Percentiles rank a stretch among this genome's conserved stretches.
Evolutionary conservation across 73 alveolate genomes (phyloP).

Genomic region (Diophrys sp.): DNA sequence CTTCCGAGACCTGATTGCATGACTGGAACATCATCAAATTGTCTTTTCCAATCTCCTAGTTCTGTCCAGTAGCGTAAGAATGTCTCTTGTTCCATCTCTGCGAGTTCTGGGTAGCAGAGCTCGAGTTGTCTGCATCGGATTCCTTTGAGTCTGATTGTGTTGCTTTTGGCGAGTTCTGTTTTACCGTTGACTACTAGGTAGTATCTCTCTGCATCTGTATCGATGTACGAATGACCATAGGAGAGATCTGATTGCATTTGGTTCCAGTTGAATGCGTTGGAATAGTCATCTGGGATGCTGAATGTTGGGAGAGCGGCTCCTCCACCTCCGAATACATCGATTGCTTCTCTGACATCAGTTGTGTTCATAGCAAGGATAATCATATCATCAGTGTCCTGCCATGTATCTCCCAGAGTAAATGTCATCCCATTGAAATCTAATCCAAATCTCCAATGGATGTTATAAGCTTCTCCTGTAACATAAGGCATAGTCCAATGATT

Average conservation of each 20-base stretch:
- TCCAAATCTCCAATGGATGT: slow-evolving; percentile 6
- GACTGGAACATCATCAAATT: not conserved
- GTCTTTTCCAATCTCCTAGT: not conserved
- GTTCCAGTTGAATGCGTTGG: not conserved
- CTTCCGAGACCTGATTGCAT: not conserved
- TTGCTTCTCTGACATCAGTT: not conserved
- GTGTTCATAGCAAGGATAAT: not conserved
- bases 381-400: not conserved
- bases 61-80: not conserved
- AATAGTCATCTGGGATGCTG: not conserved
- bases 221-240: not conserved
- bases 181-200: not conserved
- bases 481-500: slow-evolving; percentile 8
- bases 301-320: not conserved
- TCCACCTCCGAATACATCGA: not conserved
- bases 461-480: slow-evolving; percentile 16
- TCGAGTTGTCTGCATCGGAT: not conserved
- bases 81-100: not conserved
- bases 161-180: not conserved
- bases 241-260: not conserved
- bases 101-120: not conserved
- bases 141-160: not conserved
- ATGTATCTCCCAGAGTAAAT: too few relatives aligned
- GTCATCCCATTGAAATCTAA: slow-evolving; percentile 7
- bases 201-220: not conserved